Conservation (phyloP, 2,329 filamentous ascomycete species). For the Pseudogymnoascus sp. region DNA sequence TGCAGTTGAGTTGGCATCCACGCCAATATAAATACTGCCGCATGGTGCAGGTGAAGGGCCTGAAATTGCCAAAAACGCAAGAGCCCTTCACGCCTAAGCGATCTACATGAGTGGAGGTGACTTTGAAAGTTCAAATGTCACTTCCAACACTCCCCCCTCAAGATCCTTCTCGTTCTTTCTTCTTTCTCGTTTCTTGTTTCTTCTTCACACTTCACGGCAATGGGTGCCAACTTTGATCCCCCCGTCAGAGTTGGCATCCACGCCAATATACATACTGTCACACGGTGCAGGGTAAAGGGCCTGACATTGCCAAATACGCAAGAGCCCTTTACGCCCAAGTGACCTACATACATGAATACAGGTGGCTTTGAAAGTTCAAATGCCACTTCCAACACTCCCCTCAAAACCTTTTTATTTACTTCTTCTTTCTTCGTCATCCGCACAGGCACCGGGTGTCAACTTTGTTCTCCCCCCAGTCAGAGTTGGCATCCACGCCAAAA, state of each 20-base stretch:
- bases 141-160: neutral
- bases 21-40: neutral
- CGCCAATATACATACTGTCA: neutral
- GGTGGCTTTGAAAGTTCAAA: neutral
- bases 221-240: neutral
- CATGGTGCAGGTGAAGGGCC: constrained; percentile 1
- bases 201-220: neutral
- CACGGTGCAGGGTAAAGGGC: neutral
- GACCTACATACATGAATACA: neutral
- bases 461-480: neutral
- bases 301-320: neutral
- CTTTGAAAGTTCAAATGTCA: neutral
- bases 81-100: neutral
- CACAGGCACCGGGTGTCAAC: neutral
- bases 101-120: neutral
- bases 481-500: neutral
- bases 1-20: neutral
- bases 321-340: neutral
- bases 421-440: neutral
- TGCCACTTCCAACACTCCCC: neutral
- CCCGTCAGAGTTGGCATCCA: neutral
- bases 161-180: neutral
- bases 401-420: neutral
- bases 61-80: constrained; percentile 1
- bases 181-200: neutral